A percentile compares a stretch with the other conserved stretches of the same genome.
phyloP scores from a whole-genome alignment of 2,329 filamentous ascomycete genomes.

The Plectosphaerella cucumerina region DNA sequence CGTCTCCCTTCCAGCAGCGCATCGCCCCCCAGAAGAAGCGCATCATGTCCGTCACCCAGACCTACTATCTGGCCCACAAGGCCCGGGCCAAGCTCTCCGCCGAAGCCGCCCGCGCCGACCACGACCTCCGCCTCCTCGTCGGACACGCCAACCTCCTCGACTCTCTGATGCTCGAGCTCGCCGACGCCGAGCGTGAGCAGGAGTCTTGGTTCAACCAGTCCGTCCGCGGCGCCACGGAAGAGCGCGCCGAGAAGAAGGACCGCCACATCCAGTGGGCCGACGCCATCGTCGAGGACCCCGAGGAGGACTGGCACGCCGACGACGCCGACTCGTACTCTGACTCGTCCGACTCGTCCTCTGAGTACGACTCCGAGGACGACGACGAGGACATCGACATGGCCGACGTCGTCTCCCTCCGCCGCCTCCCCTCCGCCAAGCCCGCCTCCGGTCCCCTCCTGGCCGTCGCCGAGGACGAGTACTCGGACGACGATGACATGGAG shows the following conservation, averaged over 20 bases:
- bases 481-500: constrained; percentile 42
- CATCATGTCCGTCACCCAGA: constrained; percentile 97
- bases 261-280: constrained; percentile 87
- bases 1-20: constrained; percentile 28
- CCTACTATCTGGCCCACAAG: constrained; percentile 97
- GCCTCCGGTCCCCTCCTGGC: constrained; percentile 27
- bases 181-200: constrained; percentile 91
- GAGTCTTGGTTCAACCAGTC: constrained; percentile 98
- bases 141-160: constrained; percentile 98
- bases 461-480: constrained; percentile 30
- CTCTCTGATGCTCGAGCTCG: constrained; percentile 85
- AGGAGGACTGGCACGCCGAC: constrained; percentile 67
- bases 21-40: constrained; percentile 50
- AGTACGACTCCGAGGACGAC: constrained; percentile 44
- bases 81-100: constrained; percentile 92
- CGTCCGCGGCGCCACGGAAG: constrained; percentile 65
- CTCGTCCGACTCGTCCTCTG: constrained; percentile 21
- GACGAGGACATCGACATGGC: constrained; percentile 58
- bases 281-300: constrained; percentile 65
- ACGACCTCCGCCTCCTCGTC: constrained; percentile 91
- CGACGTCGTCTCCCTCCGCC: constrained; percentile 40
- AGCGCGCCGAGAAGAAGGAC: constrained; percentile 32
- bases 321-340: constrained; percentile 51
- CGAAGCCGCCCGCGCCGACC: constrained; percentile 85
- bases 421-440: constrained; percentile 35